These are phyloP conservation scores for Ophiostoma quercus DNA, from an alignment of 2,329 filamentous ascomycete species.

Conservation along the genomic window DNA sequence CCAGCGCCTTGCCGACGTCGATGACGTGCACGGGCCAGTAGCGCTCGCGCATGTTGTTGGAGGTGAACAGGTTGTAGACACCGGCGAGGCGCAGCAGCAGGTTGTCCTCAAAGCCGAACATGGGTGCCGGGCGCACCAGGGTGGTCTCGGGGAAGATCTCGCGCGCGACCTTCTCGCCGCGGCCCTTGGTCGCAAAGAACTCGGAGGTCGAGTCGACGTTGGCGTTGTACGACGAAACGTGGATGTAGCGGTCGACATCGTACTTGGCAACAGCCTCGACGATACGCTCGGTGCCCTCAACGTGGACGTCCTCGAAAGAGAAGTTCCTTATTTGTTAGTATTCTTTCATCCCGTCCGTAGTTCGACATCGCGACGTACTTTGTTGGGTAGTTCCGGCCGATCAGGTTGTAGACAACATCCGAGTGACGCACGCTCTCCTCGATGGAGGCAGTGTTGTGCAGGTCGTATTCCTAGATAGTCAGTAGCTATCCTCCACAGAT, in stretches of 20 bases:
- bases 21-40: slow-evolving; percentile 91
- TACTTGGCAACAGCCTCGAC: slow-evolving; percentile 94
- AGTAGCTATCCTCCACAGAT: background rate
- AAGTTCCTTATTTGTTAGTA: slow-evolving; percentile 68
- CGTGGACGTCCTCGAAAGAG: slow-evolving; percentile 82
- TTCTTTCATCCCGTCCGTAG: background rate
- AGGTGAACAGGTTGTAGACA: slow-evolving; percentile 74
- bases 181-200: slow-evolving; percentile 87
- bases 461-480: slow-evolving; percentile 73
- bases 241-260: slow-evolving; percentile 92
- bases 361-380: slow-evolving; percentile 55
- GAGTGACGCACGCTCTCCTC: slow-evolving; percentile 96
- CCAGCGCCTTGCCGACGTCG: slow-evolving; percentile 83
- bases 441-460: slow-evolving; percentile 89
- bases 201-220: slow-evolving; percentile 73
- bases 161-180: slow-evolving; percentile 76
- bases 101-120: slow-evolving; percentile 93
- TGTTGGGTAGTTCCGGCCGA: slow-evolving; percentile 91
- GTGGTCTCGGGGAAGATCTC: slow-evolving; percentile 95
- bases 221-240: slow-evolving; percentile 93
- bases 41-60: slow-evolving; percentile 89
- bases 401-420: slow-evolving; percentile 93
- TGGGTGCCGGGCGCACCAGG: slow-evolving; percentile 85
- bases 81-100: slow-evolving; percentile 81
- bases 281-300: slow-evolving; percentile 88